Percentiles rank a stretch among this genome's conserved stretches.
These are phyloP conservation scores for Nigrograna mackinnonii DNA, from an alignment of 2,329 filamentous ascomycete genomes.

Conservation along the genomic window DNA sequence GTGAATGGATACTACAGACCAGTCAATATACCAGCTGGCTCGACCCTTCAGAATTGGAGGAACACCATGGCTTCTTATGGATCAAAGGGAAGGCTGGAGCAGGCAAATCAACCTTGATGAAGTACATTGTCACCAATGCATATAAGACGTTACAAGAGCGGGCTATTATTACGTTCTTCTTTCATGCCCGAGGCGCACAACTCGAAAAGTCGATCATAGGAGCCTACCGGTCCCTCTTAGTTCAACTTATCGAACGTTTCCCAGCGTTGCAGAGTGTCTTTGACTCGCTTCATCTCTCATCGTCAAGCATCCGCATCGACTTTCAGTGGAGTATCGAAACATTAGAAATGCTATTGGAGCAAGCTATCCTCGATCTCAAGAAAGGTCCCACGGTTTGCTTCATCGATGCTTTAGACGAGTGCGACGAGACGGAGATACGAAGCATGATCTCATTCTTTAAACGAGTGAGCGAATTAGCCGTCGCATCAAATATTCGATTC, in stretches of 20 bases:
- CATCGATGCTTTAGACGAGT: slow-evolving; percentile 55
- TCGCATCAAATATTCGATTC: slow-evolving; percentile 16
- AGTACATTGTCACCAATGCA: slow-evolving; percentile 21
- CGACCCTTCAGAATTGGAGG: slow-evolving; percentile 20
- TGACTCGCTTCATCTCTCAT: slow-evolving; percentile 8
- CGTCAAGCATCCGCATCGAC: slow-evolving; percentile 3
- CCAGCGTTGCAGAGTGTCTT: slow-evolving; percentile 12
- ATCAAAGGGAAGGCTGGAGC: slow-evolving; percentile 44
- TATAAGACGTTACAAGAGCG: slow-evolving; percentile 8
- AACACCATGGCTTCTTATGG: slow-evolving; percentile 50
- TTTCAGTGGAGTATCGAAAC: slow-evolving; percentile 14
- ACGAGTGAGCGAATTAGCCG: slow-evolving; percentile 32
- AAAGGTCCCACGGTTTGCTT: slow-evolving; percentile 20
- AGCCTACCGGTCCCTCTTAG: slow-evolving; percentile 24
- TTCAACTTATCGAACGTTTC: slow-evolving; percentile 22
- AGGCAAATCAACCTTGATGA: slow-evolving; percentile 50
- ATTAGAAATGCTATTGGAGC: slow-evolving; percentile 19
- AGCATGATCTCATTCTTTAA: slow-evolving; percentile 52
- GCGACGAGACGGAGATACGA: slow-evolving; percentile 45
- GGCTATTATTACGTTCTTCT: slow-evolving; percentile 23
- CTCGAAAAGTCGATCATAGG: slow-evolving; percentile 25
- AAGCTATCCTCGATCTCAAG: slow-evolving; percentile 15
- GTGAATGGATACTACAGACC: slow-evolving; percentile 45
- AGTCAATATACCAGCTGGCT: slow-evolving; percentile 44
- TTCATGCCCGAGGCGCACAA: slow-evolving; percentile 23